phyloP scores from a whole-genome alignment of 345 rosid genomes.

The Citropsis articulata region DNA sequence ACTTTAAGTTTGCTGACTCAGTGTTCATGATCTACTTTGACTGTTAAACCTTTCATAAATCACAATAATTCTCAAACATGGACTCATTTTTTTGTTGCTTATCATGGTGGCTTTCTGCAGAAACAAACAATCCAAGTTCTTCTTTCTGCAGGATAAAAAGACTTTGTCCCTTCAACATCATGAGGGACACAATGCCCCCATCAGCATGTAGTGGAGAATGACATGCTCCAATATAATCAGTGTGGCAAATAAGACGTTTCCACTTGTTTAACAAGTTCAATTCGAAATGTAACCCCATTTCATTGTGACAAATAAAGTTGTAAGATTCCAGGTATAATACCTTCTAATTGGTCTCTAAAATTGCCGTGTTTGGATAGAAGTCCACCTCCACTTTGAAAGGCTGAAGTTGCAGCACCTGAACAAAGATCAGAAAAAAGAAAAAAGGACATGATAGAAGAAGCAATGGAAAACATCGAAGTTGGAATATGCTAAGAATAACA shows the following conservation, averaged over 20 bases:
- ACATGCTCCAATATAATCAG: conserved; percentile 22
- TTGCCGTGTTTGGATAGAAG: conserved; percentile 7
- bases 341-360: not conserved
- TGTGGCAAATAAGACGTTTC: conserved; percentile 23
- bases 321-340: conserved; percentile 19
- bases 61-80: not conserved
- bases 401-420: conserved; percentile 10
- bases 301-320: conserved; percentile 3
- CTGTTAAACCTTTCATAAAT: not conserved
- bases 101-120: not conserved
- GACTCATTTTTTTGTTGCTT: not conserved
- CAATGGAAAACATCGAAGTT: not conserved
- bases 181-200: conserved; percentile 18
- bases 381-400: conserved; percentile 17
- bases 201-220: conserved; percentile 35
- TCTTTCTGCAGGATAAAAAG: not conserved
- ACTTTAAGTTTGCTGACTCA: not conserved
- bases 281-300: conserved; percentile 6
- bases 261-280: conserved; percentile 22
- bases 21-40: not conserved
- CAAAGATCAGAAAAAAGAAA: not conserved
- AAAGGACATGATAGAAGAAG: not conserved
- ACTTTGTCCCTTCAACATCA: conserved; percentile 19
- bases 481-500: not conserved
- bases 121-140: conserved; percentile 2